Evolutionary conservation across 2,329 filamentous ascomycete species (phyloP).

Genomic region (Aspergillus ruber): DNA sequence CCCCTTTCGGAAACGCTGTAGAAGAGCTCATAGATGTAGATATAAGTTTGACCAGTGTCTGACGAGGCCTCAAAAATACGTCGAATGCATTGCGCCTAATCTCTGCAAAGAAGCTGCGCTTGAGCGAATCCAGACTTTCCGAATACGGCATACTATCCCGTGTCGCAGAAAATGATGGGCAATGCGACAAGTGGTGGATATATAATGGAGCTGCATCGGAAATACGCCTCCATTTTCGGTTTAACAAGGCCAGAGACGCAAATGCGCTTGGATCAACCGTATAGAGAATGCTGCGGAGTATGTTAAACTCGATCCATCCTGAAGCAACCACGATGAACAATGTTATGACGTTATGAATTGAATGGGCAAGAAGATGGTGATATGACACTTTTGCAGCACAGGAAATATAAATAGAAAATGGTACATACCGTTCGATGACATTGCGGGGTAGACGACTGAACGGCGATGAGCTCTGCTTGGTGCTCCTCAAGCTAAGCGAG

Average conservation of each 20-base stretch:
- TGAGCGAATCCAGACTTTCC: conserved; percentile 46
- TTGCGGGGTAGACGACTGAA: conserved; percentile 21
- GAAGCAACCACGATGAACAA: neutral
- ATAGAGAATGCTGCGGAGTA: conserved; percentile 39
- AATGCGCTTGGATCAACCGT: conserved; percentile 42
- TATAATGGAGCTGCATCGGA: conserved; percentile 42
- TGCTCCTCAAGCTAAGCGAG: conserved; percentile 2
- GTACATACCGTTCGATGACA: conserved; percentile 25
- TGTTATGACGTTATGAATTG: neutral
- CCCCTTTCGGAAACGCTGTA: conserved; percentile 69
- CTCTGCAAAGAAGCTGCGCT: conserved; percentile 61
- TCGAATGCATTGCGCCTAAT: conserved; percentile 73
- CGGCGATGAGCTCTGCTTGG: conserved; percentile 6
- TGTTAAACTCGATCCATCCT: conserved; percentile 14
- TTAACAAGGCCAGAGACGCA: conserved; percentile 41
- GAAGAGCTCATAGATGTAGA: conserved; percentile 80
- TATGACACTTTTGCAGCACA: neutral
- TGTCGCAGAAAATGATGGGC: conserved; percentile 35
- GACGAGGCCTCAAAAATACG: conserved; percentile 62
- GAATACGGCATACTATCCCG: conserved; percentile 27
- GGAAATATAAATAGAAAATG: conserved; percentile 1
- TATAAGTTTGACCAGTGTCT: conserved; percentile 70
- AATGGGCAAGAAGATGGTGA: conserved; percentile 3
- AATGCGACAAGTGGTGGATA: conserved; percentile 40
- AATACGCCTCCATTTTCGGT: conserved; percentile 37